Evolutionary conservation across 768 basidiomycete genomes (phyloP), one percentile per base, ranked within the genome.

Genomic region (Dacryopinax primogenitus): DNA sequence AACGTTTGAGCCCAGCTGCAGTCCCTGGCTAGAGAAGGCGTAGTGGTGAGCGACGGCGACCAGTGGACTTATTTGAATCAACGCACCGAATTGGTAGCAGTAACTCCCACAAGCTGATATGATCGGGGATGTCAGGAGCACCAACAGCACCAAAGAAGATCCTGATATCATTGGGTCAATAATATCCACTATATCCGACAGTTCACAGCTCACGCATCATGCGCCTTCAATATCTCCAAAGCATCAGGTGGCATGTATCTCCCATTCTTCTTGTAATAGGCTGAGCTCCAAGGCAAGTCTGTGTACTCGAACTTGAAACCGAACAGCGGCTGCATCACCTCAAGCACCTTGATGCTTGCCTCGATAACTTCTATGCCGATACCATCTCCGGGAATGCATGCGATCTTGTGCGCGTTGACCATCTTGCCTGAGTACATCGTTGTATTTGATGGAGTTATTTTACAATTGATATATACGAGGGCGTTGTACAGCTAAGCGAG

Each of bases 21-120:
- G 33, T 21, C 26, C 26, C n/a, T 23, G 32, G 37, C 37, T 23
- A 28, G 21, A n/a, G n/a, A 32, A 32, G 23, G 23, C 15, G 32
- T 1, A 33, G 45, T 68, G 47, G 64, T 66, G 63, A 66, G 34
- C 72, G 70, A 62, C 72, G 73, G 33, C 12, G 9, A 15, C 26
- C 18, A 30, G 9, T 28, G 51, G 23, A 69, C 71, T 63, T 80
- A 83, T 68, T 81, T 80, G 66, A 82, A 79, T 44, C 81, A 79
- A 78, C 78, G 58, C 81, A 79, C 62, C 82, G 77, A 70, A 84
- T 82, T 18, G 80, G 73, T 2, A 82, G 74, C 32, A 80, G 71
- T 21, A 81, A 77, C 23, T 78, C 80, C 82, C 82, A 84, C 33
- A 84, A 73, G 13, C 81, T 82, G 66, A 84, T 79, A 66, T 84